A percentile compares a stretch with the other conserved stretches of the same genome.
These are phyloP conservation scores for Colletotrichum navitas DNA, from an alignment of 2,329 filamentous ascomycete genomes.

Conservation along the genomic window DNA sequence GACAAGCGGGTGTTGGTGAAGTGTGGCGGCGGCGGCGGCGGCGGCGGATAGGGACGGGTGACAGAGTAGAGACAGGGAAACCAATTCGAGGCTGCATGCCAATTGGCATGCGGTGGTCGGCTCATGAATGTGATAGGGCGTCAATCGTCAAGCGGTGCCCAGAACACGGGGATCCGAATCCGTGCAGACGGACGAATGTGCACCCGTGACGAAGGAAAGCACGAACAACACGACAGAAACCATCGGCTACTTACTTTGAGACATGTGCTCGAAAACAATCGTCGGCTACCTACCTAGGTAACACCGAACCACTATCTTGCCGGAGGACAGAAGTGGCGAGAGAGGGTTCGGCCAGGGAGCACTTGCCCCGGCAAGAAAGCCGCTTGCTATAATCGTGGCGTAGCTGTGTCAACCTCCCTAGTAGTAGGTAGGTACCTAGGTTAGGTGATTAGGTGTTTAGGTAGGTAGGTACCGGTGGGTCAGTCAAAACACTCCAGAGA, in stretches of 20 bases:
- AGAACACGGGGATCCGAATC: constrained; percentile 1
- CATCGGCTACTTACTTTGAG: constrained; percentile 9
- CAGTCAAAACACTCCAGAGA: background rate
- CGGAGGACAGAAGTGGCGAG: constrained; percentile 8
- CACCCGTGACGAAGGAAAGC: background rate
- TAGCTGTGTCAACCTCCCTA: background rate
- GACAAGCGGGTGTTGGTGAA: background rate
- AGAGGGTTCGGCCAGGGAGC: constrained; percentile 22
- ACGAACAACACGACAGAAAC: background rate
- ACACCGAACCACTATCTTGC: background rate
- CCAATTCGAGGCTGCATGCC: background rate
- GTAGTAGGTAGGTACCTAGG: too few relatives aligned
- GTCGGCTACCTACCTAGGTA: background rate
- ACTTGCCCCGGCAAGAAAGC: constrained; percentile 7
- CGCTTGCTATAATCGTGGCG: background rate
- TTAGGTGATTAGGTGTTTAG: too few relatives aligned
- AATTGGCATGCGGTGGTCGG: constrained; percentile 7
- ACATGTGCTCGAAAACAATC: background rate
- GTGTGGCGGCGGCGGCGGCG: background rate
- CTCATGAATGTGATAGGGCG: constrained; percentile 1
- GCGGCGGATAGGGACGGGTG: background rate
- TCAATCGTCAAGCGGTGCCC: background rate
- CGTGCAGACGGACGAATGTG: background rate
- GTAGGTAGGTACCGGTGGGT: background rate
- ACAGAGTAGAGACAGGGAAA: background rate